Percentiles rank a stretch among this genome's conserved stretches.
Conservation (phyloP, 441 rosid species). For the Capsella rubella region DNA sequence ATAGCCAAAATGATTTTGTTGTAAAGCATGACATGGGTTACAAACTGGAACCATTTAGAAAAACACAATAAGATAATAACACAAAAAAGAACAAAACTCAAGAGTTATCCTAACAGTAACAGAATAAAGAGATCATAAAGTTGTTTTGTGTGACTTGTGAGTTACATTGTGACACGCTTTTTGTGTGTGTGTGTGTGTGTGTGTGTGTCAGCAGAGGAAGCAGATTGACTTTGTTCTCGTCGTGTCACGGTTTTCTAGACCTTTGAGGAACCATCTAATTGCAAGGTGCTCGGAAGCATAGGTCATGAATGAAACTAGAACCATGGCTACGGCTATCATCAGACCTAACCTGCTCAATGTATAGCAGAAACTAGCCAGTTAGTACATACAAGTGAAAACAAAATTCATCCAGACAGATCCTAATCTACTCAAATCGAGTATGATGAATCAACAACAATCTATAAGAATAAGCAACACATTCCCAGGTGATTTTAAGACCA, state of each 20-base stretch:
- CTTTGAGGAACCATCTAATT: conserved; percentile 65
- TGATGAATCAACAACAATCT: neutral
- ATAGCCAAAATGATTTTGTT: too few relatives aligned
- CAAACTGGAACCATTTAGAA: neutral
- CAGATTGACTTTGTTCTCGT: conserved; percentile 55
- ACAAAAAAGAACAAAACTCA: neutral
- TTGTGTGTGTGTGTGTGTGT: neutral
- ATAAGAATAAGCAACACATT: conserved; percentile 8
- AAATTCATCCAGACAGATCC: neutral
- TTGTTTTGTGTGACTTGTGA: neutral
- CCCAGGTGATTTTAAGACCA: neutral
- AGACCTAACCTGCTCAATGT: conserved; percentile 73
- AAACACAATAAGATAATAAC: neutral
- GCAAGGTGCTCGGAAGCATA: conserved; percentile 87
- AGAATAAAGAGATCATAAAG: neutral
- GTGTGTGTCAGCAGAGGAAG: conserved; percentile 51
- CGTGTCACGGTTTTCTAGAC: conserved; percentile 70
- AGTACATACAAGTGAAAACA: conserved; percentile 15
- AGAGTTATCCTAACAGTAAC: too few relatives aligned
- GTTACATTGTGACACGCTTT: conserved; percentile 21
- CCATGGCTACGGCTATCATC: conserved; percentile 82
- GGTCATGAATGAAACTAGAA: conserved; percentile 90
- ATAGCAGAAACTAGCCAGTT: conserved; percentile 7
- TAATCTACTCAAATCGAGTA: neutral
- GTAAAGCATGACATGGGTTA: neutral